phyloP scores from a whole-genome alignment of 768 basidiomycete species.

The Exsudoporus frostii region DNA sequence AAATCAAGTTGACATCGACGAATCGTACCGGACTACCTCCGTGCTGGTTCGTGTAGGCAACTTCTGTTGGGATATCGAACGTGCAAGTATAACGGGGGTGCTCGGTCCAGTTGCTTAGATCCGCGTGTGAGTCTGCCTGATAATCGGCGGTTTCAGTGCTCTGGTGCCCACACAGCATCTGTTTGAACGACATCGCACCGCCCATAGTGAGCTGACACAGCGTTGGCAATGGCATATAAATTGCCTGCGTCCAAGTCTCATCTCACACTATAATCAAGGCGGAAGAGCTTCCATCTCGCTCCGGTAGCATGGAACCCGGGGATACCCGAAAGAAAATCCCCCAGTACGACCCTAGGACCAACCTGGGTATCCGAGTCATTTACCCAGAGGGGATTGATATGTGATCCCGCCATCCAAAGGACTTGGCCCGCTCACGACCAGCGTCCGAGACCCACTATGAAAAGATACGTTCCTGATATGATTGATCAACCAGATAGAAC shows the following conservation, averaged over 20 bases:
- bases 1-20: slow-evolving; percentile 11
- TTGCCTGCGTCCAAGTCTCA: not conserved
- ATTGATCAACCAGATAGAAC: not conserved
- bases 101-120: slow-evolving; percentile 3
- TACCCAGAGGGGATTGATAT: not conserved
- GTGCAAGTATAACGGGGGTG: slow-evolving; percentile 2
- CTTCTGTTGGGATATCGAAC: not conserved
- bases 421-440: not conserved
- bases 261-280: not conserved
- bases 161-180: not conserved
- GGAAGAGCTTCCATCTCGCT: slow-evolving; percentile 5
- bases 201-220: not conserved
- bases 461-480: not conserved
- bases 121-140: not conserved
- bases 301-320: slow-evolving; percentile 12
- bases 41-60: not conserved
- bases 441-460: not conserved
- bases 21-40: not conserved
- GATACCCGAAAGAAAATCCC: slow-evolving; percentile 10
- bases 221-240: not conserved
- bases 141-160: not conserved
- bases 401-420: not conserved
- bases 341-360: not conserved
- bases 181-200: not conserved
- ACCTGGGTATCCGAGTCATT: not conserved